Evolutionary conservation across 306 rosid species (phyloP), one percentile per base, ranked within the genome.

Genomic region (Cucumis hystrix): DNA sequence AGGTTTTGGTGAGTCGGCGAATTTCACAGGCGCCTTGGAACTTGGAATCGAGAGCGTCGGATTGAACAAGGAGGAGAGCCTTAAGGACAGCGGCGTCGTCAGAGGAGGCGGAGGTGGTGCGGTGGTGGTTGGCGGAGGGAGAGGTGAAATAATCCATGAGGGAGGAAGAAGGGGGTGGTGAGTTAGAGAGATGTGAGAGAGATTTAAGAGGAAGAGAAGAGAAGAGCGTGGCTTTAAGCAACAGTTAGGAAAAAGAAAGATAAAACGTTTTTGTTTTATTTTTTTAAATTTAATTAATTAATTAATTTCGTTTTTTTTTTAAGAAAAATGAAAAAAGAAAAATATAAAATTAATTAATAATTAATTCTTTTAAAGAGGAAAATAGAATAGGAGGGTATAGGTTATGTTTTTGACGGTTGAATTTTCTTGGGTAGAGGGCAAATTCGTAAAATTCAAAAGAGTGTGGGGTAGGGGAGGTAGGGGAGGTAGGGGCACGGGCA

Each of bases 1-100:
- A 95, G 55, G 97, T 89, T 73, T 95, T 95, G 10, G 98, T 95
- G 80, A 95, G 97, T 0, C 91, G 89, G 56, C 98, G 88, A 56
- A 95, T 92, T 78, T 95, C 97, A 0, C 86, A 87, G 5, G 98
- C 98, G 16, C 90, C 97, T 25, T 87, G 85, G 28, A 92, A 81
- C 79, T 83, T 86, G 8, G 77, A 79, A 64, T 85, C 90, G 0
- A 82, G 85, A 51, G 79, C 86, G 81, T 85, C 93, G 45, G 97
- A 95, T 75, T 79, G 86, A 11, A 95, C 78, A 4, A 92, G 90
- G 51, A 82, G 83, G 8, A 92, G 85, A 0, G 97, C 97, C 8
- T 87, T 91, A 6, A 83, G 85, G 16, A 95, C 96, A 54, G 97
- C 86, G 2, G 86, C 45, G 51, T 87, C 87, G 6, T 90, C 82